Conservation (phyloP, 1,284 basidiomycete species). For the Vanrija humicola region DNA sequence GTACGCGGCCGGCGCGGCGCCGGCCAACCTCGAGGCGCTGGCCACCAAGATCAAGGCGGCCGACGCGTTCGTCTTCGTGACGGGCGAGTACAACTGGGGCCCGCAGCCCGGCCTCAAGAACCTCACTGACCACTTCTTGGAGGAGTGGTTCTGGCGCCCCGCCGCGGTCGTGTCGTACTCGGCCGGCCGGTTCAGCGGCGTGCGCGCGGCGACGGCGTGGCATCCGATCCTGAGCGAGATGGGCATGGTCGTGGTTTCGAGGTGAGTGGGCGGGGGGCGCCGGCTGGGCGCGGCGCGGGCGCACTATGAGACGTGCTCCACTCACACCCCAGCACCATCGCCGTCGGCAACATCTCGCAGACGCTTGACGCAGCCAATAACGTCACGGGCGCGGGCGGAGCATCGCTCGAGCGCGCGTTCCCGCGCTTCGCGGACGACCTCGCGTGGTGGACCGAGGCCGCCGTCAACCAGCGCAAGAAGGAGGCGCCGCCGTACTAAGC, state of each 20-base stretch:
- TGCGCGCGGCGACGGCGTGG: neutral
- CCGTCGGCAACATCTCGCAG: neutral
- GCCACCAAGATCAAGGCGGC: constrained; percentile 3
- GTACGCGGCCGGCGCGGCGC: neutral
- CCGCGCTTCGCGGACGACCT: constrained; percentile 1
- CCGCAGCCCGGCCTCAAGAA: constrained; percentile 10
- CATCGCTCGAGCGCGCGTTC: neutral
- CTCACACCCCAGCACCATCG: neutral
- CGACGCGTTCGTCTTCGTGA: constrained; percentile 8
- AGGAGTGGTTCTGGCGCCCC: constrained; percentile 7
- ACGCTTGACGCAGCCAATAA: neutral
- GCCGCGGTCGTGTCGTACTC: constrained; percentile 4
- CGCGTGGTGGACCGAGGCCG: constrained; percentile 5
- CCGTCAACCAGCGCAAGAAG: neutral
- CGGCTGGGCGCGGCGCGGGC: too few species aligned
- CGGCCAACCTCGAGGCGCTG: neutral
- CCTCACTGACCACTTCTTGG: constrained; percentile 9
- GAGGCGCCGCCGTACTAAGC: neutral
- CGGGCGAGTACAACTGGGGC: constrained; percentile 13
- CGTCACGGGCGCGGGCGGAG: neutral
- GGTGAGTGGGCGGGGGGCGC: too few species aligned
- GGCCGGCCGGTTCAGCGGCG: constrained; percentile 4
- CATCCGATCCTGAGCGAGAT: constrained; percentile 3
- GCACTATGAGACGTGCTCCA: too few species aligned
- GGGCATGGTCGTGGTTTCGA: constrained; percentile 8